Evolutionary conservation across 306 rosid species (phyloP), one percentile per base, ranked within the genome.

Genomic region (Vigna hirtella): DNA sequence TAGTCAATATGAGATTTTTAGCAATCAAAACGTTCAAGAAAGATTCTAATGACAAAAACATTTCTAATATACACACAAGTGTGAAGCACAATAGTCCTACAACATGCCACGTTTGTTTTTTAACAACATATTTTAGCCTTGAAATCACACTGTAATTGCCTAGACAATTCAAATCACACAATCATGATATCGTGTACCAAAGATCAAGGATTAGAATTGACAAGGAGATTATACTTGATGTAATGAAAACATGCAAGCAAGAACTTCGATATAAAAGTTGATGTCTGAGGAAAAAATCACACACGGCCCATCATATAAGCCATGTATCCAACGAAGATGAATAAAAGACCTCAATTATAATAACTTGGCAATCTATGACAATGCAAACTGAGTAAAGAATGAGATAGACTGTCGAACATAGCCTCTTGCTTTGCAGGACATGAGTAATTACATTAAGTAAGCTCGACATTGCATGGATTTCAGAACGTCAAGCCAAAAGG

Each of bases 391-490:
- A 18, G 65, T 62, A 34, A 78, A 51, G 17, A 4, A 3, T 11
- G 3, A 55, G 32, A 28, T 32, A 15, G 66, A 15, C 12, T 30
- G 30, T 61, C 4, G 22, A 61, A 7, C 67, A 61, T 61, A 30
- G 43, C 12, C 43, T 32, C 68, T 32, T 40, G 61, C 26, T 26
- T 47, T 65, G 43, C 43, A 83, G 75, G 86, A 67, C 70, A 53
- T 24, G 17, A 51, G 79, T 72, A 32, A 66, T 67, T 88, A 88
- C 91, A 78, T 88, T 88, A 58, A 85, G 86, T 81, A 88, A 76
- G 43, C 91, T 89, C 71, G 91, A 88, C 91, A 88, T 88, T 62
- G 89, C 82, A 74, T 43, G 79, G 74, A 86, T 69, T 82, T 88
- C 81, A 83, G 72, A 24, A 59, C 62, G 67, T 63, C 84, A 51